A percentile compares a stretch with the other conserved stretches of the same genome.
phyloP scores from a whole-genome alignment of 2,329 filamentous ascomycete genomes.

The Annulohypoxylon truncatum region DNA sequence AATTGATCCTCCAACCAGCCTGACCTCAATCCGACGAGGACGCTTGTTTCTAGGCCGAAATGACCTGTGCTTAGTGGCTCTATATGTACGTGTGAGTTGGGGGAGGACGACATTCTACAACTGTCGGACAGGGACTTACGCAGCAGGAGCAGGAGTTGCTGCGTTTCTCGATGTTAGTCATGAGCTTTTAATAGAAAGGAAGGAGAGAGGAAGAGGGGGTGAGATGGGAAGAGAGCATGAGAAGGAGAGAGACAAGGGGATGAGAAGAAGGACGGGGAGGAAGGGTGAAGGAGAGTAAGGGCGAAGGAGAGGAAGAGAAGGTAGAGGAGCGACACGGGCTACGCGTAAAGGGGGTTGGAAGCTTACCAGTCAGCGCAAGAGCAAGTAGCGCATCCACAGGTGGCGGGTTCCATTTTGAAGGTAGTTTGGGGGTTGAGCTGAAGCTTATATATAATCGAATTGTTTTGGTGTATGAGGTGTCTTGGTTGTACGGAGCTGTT shows the following conservation, averaged over 20 bases:
- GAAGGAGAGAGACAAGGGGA: not conserved
- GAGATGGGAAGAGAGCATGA: too few species aligned
- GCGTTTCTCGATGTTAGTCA: slow-evolving; percentile 21
- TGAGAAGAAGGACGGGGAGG: not conserved
- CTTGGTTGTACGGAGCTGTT: slow-evolving; percentile 18
- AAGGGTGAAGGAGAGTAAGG: not conserved
- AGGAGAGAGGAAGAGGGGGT: not conserved
- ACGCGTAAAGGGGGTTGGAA: not conserved
- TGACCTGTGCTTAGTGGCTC: slow-evolving; percentile 39
- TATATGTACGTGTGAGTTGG: slow-evolving; percentile 26
- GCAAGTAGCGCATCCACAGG: slow-evolving; percentile 45
- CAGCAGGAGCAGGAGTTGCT: slow-evolving; percentile 47
- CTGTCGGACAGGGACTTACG: slow-evolving; percentile 33
- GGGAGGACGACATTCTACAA: not conserved
- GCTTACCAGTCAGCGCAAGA: slow-evolving; percentile 45
- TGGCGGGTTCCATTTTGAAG: slow-evolving; percentile 43
- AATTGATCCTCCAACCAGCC: slow-evolving; percentile 1
- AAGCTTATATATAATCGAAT: slow-evolving; percentile 27
- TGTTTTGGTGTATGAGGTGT: slow-evolving; percentile 9
- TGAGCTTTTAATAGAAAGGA: not conserved
- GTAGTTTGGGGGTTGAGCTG: slow-evolving; percentile 22
- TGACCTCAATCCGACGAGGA: not conserved
- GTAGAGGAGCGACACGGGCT: not conserved
- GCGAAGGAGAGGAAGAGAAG: not conserved
- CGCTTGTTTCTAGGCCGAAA: slow-evolving; percentile 15